A percentile compares a stretch with the other conserved stretches of the same genome.
Conservation (phyloP, 2,329 filamentous ascomycete genomes). For the Cylindrodendrum hubeiense region DNA sequence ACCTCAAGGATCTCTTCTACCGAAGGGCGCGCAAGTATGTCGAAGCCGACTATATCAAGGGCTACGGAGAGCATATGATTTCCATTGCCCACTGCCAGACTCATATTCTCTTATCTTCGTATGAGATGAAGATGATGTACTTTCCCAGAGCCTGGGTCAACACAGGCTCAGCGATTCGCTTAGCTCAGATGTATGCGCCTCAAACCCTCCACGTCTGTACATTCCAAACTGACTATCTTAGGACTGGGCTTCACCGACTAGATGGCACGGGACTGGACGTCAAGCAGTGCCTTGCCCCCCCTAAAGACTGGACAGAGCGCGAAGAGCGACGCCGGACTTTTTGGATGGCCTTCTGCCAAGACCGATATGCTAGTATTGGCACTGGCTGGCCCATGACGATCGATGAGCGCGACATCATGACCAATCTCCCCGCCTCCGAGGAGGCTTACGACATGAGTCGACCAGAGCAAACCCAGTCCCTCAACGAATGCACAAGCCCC, state of each 20-base stretch:
- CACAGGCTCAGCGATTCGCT: conserved; percentile 81
- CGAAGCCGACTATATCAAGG: conserved; percentile 90
- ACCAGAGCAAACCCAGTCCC: conserved; percentile 76
- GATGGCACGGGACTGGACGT: conserved; percentile 88
- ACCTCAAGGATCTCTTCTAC: conserved; percentile 90
- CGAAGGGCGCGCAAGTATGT: conserved; percentile 89
- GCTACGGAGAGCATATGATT: conserved; percentile 90
- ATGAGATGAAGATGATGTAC: conserved; percentile 98
- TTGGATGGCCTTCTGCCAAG: conserved; percentile 92
- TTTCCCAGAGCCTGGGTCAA: conserved; percentile 97
- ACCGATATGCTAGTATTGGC: conserved; percentile 94
- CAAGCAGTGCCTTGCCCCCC: conserved; percentile 88
- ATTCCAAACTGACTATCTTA: conserved; percentile 56
- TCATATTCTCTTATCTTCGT: conserved; percentile 82
- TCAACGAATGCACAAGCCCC: conserved; percentile 78
- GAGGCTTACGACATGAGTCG: conserved; percentile 87
- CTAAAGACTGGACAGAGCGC: conserved; percentile 92
- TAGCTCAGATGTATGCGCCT: conserved; percentile 80
- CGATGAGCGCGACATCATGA: conserved; percentile 91
- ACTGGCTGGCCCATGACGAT: conserved; percentile 97
- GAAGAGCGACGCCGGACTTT: conserved; percentile 94
- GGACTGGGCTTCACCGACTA: conserved; percentile 91
- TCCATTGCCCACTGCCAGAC: conserved; percentile 88
- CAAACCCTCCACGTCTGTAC: background rate
- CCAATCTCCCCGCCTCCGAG: conserved; percentile 85